Evolutionary conservation across 257 asterid genomes (phyloP).

Genomic region (Voacanga thouarsii): DNA sequence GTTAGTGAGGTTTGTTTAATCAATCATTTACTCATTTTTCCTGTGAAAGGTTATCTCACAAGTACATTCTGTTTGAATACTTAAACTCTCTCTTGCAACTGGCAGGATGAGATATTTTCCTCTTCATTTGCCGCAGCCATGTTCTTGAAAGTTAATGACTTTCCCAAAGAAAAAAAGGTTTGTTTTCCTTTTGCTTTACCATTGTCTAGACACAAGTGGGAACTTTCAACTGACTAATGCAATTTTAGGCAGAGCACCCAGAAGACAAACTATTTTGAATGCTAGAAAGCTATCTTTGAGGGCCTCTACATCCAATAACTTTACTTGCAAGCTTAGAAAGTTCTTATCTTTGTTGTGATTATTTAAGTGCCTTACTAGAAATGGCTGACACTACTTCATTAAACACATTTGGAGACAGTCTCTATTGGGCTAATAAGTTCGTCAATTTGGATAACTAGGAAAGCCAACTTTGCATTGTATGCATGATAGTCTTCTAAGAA

Average conservation of each 20-base stretch:
- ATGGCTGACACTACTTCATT: not conserved
- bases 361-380: not conserved
- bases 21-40: not conserved
- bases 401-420: too few relatives aligned
- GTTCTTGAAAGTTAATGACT: constrained; percentile 72
- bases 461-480: not conserved
- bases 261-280: not conserved
- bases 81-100: not conserved
- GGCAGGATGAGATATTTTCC: constrained; percentile 88
- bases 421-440: not conserved
- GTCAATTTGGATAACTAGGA: not conserved
- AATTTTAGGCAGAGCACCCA: not conserved
- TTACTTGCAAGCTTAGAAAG: not conserved
- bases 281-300: not conserved
- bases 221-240: not conserved
- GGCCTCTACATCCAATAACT: not conserved
- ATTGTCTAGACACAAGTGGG: not conserved
- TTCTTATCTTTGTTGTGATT: not conserved
- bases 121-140: constrained; percentile 96
- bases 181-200: not conserved
- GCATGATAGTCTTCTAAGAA: not conserved
- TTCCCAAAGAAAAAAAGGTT: constrained; percentile 87
- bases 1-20: constrained; percentile 64
- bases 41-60: too few relatives aligned
- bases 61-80: not conserved